Base-by-base conservation (phyloP, 345 rosid species). In the Sisymbrium irio region DNA sequence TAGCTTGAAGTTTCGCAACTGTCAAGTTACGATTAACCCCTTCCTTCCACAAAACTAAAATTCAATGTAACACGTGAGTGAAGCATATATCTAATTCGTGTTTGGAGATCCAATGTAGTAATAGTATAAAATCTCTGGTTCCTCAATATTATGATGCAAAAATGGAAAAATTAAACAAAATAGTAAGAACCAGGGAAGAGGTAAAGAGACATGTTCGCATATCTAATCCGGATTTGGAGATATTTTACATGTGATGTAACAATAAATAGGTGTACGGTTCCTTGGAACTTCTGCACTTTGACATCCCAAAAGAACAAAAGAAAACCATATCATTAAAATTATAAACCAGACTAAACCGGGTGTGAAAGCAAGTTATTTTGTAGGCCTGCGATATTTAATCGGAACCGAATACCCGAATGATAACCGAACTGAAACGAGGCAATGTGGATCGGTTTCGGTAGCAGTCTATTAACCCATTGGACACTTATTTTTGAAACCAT, bases 311-410 rank as follows among this genome's bases (percentile, higher is more conserved):
- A 46, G 25, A 49, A 10, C 1, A 13, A 19, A 10, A 49, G 9
- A 47, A 49, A 9, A 19, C 10, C 54, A 49, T 5, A 27, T 2
- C 28, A 27, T 27, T 2, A 1, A 5, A 30, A 32, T 4, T 46
- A 0, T 22, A 33, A 55, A 65, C 71, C 49, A 56, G 5, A 55
- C 3, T n/a, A 58, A 73, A 73, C 62, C 73, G 72, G 41, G 33
- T 55, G 41, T 56, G 65, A 46, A 50, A 74, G 20, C 6, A 75
- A 75, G 62, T 75, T 49, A 67, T n/a, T n/a, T n/a, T n/a, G n/a
- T n/a, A n/a, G n/a, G n/a, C n/a, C n/a, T n/a, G n/a, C n/a, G n/a
- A n/a, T n/a, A n/a, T n/a, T n/a, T n/a, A n/a, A n/a, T n/a, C n/a
- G n/a, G n/a, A n/a, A n/a, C n/a, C n/a, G n/a, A n/a, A n/a, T n/a